These are phyloP conservation scores for Fusarium sp. DNA, from an alignment of 2,329 filamentous ascomycete genomes.

Conservation along the genomic window DNA sequence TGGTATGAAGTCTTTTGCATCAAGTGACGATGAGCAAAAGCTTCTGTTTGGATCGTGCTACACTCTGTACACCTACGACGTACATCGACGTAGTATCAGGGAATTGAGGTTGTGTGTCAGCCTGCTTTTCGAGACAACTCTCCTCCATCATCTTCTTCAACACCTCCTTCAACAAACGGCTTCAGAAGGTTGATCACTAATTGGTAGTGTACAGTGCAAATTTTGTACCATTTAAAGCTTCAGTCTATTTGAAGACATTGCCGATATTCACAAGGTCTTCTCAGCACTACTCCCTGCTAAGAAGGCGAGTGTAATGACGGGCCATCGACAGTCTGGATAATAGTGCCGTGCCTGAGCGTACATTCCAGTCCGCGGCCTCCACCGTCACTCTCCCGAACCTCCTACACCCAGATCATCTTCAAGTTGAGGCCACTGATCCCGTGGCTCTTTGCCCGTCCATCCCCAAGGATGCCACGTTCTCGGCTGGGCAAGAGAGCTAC, in stretches of 20 bases:
- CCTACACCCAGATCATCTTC: neutral
- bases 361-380: conserved; percentile 17
- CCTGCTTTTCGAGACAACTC: conserved; percentile 14
- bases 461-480: conserved; percentile 25
- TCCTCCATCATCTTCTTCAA: neutral
- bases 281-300: conserved; percentile 1
- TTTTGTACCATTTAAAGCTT: neutral
- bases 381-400: neutral
- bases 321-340: neutral
- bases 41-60: neutral
- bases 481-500: conserved; percentile 23
- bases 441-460: conserved; percentile 15
- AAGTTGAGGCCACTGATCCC: conserved; percentile 9
- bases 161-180: neutral
- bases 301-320: neutral
- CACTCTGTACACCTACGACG: neutral
- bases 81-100: conserved; percentile 12
- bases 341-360: conserved; percentile 4
- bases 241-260: neutral
- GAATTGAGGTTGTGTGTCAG: conserved; percentile 16
- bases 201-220: conserved; percentile 21
- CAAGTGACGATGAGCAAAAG: conserved; percentile 11
- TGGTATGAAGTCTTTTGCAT: neutral
- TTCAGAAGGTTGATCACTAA: neutral
- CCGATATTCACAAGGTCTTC: conserved; percentile 6